A percentile compares a stretch with the other conserved stretches of the same genome.
phyloP scores from a whole-genome alignment of 2,329 filamentous ascomycete species.

The Sordariomycetes sp. region DNA sequence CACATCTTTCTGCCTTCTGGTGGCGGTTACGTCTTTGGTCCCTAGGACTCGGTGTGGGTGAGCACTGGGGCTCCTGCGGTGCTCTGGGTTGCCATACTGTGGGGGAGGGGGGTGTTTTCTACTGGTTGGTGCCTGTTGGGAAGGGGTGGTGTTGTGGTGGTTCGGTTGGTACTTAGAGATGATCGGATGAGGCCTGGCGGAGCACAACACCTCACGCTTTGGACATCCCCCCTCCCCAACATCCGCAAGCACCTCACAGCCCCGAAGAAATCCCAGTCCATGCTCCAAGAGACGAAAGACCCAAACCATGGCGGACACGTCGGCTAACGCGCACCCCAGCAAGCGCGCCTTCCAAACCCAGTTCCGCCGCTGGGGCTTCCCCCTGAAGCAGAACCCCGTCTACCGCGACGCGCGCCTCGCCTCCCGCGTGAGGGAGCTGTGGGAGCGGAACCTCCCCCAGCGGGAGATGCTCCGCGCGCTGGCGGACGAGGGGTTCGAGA shows the following conservation, averaged over 20 bases:
- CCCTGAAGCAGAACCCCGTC: slow-evolving; percentile 57
- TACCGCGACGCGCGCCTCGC: slow-evolving; percentile 57
- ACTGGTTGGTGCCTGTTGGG: too few species aligned
- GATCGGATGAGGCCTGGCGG: too few species aligned
- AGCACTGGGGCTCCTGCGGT: too few species aligned
- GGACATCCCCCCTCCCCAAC: too few species aligned
- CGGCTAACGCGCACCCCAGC: slow-evolving; percentile 23
- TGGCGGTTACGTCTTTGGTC: neutral
- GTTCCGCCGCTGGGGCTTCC: slow-evolving; percentile 69
- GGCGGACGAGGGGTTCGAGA: slow-evolving; percentile 58
- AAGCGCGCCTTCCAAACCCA: slow-evolving; percentile 67
- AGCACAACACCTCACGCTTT: too few species aligned
- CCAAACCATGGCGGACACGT: slow-evolving; percentile 8
- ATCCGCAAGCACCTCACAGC: neutral
- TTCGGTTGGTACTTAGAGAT: too few species aligned
- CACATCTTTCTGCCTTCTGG: slow-evolving; percentile 7
- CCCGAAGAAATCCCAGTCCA: neutral
- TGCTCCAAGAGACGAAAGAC: neutral
- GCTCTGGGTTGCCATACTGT: too few species aligned
- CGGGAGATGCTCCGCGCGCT: slow-evolving; percentile 61
- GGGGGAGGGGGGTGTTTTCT: too few species aligned
- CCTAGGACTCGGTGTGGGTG: too few species aligned
- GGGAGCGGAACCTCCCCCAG: slow-evolving; percentile 61
- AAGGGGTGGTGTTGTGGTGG: too few species aligned
- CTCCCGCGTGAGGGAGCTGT: slow-evolving; percentile 59